Evolutionary conservation across 179 eudicot genomes (phyloP), one percentile per base, ranked within the genome.

Genomic region (Spinacia oleracea): DNA sequence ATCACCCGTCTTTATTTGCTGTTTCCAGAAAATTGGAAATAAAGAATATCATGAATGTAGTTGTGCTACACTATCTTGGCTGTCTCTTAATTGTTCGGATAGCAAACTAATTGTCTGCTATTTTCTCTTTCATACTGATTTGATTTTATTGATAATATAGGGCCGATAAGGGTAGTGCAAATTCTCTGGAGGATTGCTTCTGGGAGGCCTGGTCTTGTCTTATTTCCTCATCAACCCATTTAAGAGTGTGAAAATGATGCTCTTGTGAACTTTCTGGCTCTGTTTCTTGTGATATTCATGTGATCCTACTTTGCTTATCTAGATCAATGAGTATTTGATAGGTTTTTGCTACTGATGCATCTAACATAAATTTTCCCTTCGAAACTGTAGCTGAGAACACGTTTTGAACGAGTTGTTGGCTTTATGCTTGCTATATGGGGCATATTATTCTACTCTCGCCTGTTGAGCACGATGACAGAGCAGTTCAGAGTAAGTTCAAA

Each of bases 151-250:
- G 81, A 60, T 46, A 45, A 78, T 45, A 31, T 88, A 96, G 98
- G 98, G 40, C 40, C 40, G 4, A 35, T 35, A 35, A 35, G 40
- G 85, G 83, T 80, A 85, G 79, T 71, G 48, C 88, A 74, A 90
- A 90, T 69, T 74, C 93, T 75, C 83, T 96, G 84, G 98, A 94
- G 87, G 99, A 96, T 77, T 96, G 99, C 89, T 88, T 87, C 77
- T 96, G 99, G 99, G 98, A 93, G 80, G 98, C 99, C 56, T 96
- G 98, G 99, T 94, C 99, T 71, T 96, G 98, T 84, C 88, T 96
- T 73, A 78, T 85, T 82, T 90, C 98, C 40, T 93, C 99, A 76
- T 88, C 97, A 38, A 88, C 98, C 76, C 99, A 96, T 85, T 85
- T 96, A 80, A 90, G 74, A 85, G 99, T 96, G 81, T 62, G 89